Evolutionary conservation across 495 filamentous ascomycete genomes (phyloP).

Genomic region (Lasiosphaeria miniovina): DNA sequence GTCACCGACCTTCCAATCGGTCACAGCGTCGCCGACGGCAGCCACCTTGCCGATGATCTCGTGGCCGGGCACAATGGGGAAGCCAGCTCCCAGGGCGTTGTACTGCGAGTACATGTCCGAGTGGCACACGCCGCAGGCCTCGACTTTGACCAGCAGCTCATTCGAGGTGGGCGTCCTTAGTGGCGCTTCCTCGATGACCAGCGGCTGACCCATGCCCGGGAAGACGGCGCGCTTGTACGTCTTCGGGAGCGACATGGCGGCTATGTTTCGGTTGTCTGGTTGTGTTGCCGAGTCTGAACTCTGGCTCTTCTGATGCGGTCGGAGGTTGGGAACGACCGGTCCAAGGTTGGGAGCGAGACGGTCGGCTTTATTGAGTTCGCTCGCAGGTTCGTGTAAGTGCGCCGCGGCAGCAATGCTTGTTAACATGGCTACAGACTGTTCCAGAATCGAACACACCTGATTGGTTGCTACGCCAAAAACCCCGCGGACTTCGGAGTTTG

Average conservation of each 20-base stretch:
- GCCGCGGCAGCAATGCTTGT: too few relatives aligned
- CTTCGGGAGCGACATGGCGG: not conserved
- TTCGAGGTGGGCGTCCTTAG: conserved; percentile 64
- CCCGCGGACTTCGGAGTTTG: too few relatives aligned
- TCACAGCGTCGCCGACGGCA: conserved; percentile 52
- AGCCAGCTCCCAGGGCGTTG: conserved; percentile 68
- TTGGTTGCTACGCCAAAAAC: too few relatives aligned
- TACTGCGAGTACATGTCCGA: conserved; percentile 73
- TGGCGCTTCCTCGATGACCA: conserved; percentile 14
- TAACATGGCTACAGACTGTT: too few relatives aligned
- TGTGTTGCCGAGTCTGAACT: too few relatives aligned
- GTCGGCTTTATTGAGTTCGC: too few relatives aligned
- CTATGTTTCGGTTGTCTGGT: too few relatives aligned
- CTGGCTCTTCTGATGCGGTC: too few relatives aligned
- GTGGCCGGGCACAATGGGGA: conserved; percentile 50
- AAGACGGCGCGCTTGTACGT: conserved; percentile 19
- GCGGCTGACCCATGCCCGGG: conserved; percentile 5
- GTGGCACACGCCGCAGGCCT: conserved; percentile 71
- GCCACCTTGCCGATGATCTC: conserved; percentile 50
- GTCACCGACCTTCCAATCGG: conserved; percentile 41
- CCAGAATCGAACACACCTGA: too few relatives aligned
- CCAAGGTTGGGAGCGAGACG: too few relatives aligned
- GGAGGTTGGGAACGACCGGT: too few relatives aligned
- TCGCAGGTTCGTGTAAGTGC: too few relatives aligned
- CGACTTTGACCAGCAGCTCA: conserved; percentile 66